Base-by-base conservation (phyloP, 2,329 filamentous ascomycete species). In the Fusarium equiseti region DNA sequence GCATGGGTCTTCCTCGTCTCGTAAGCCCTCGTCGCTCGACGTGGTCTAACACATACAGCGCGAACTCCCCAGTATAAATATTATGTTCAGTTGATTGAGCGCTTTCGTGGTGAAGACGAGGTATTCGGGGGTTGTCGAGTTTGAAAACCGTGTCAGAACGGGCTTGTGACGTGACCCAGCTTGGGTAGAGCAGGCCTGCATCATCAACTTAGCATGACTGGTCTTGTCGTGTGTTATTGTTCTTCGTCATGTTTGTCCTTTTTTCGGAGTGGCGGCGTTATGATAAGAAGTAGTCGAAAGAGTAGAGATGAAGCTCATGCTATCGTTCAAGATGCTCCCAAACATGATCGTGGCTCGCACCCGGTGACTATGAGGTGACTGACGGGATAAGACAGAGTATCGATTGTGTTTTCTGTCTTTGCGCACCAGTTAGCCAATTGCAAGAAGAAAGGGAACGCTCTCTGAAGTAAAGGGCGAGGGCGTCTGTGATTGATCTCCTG, bases 1-100 rank as follows among this genome's bases (percentile, higher is more conserved):
- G 84, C 80, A 77, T 92, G 74, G 90, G 91, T 0, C 75, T 93
- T n/a, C 85, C 85, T 71, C 82, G 87, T 27, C 73, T 91, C 0
- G 66, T 79, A 38, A 77, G 76, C 51, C 78, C 78, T 10, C 77
- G 74, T 43, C 77, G 76, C 45, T 77, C 74, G 27, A 77, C 79
- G 15, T 82, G 80, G 79, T 81, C 79, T 20, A 80, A 81, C 75
- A 79, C 79, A 4, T 75, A 78, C 55, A 63, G 66, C 43, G 63
- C 71, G 16, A 67, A 70, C 3, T 76, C 73, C 3, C 72, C 71
- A 18, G 76, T 75, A 26, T 78, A 70, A 16, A 0, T 4, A 8
- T 27, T 29, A 16, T 27, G 3, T 2, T 12, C 10, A 20, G 1
- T 2, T 13, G 22, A 24, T n/a, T 4, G 18, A 8, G 5, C 42